Base-by-base conservation (phyloP, 129 eudicot species). In the Silybum marianum region DNA sequence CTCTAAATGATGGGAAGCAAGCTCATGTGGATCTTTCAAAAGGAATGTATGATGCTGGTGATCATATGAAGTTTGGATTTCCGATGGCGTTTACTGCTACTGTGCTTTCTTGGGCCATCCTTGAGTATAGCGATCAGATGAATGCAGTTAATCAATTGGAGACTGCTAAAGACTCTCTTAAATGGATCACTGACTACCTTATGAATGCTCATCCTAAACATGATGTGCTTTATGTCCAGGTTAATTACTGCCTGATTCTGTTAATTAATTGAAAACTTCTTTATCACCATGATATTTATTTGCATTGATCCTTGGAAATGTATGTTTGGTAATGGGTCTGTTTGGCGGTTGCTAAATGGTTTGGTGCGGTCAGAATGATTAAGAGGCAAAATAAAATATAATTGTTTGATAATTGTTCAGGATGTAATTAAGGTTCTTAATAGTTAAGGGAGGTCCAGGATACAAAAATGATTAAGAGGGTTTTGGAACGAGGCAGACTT, bases 41-140 rank as follows among this genome's bases (percentile, higher is more conserved):
- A 79, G 97, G 97, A 74, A 84, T 91, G 93, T 94, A 91, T 71
- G 97, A 94, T 87, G 98, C 98, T 6, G 98, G 98, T 44, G 98
- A 94, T 83, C 97, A 94, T 80, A 88, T 94, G 93, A 94, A 91
- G 84, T 91, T 94, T 81, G 88, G 91, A 7, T 91, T 94, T 65
- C 95, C 97, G 0, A 76, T 94, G 97, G 97, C 98, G 65, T 91
- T 74, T 74, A 93, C 98, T 40, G 96, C 98, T 28, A 90, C 98
- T 1, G 88, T 90, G 11, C 85, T 93, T 60, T 90, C 98, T 0
- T 93, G 98, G 98, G 78, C 93, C 65, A 93, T 93, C 38, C 98
- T 93, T 19, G 98, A 93, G 87, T 93, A 93, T 71, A 90, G 93
- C 10, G 98, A 89, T 81, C 93, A 93, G 72, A 93, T 93, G 98